Evolutionary conservation across 78 protist species (phyloP).

Genomic region (Anaeramoeba flamelloides): DNA sequence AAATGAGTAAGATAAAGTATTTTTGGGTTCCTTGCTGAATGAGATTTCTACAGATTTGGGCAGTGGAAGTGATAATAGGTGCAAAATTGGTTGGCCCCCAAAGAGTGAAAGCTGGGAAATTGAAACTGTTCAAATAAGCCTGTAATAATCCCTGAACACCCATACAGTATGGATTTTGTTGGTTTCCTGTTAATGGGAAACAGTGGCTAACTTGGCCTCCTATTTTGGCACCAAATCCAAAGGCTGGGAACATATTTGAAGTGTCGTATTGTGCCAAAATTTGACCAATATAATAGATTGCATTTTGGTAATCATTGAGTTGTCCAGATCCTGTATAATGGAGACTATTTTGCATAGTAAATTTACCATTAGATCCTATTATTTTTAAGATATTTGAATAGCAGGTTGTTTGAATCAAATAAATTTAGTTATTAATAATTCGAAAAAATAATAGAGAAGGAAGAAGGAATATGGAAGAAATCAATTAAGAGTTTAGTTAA

Average conservation of each 20-base stretch:
- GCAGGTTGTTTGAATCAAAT: no score
- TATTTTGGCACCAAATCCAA: conserved; percentile 62
- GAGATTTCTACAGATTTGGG: conserved; percentile 2
- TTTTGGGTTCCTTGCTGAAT: background rate
- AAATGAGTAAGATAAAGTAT: conserved; percentile 20
- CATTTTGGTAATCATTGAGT: conserved; percentile 19
- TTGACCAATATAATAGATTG: conserved; percentile 26
- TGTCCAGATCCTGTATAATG: background rate
- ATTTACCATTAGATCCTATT: background rate
- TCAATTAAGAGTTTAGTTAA: no score
- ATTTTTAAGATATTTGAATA: no score
- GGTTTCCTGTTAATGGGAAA: conserved; percentile 28
- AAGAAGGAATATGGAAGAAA: no score
- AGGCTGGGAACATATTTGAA: conserved; percentile 40
- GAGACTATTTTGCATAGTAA: background rate
- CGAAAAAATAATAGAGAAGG: no score
- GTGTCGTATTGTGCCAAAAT: conserved; percentile 41
- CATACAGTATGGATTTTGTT: background rate
- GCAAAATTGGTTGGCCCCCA: conserved; percentile 21
- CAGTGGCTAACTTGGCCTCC: conserved; percentile 26
- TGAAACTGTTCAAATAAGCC: conserved; percentile 5
- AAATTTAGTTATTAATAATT: no score
- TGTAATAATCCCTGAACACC: conserved; percentile 11
- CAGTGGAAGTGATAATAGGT: background rate
- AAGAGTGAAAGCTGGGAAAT: background rate